Evolutionary conservation across 768 basidiomycete species (phyloP).

Genomic region (Kondoa subrosea): DNA sequence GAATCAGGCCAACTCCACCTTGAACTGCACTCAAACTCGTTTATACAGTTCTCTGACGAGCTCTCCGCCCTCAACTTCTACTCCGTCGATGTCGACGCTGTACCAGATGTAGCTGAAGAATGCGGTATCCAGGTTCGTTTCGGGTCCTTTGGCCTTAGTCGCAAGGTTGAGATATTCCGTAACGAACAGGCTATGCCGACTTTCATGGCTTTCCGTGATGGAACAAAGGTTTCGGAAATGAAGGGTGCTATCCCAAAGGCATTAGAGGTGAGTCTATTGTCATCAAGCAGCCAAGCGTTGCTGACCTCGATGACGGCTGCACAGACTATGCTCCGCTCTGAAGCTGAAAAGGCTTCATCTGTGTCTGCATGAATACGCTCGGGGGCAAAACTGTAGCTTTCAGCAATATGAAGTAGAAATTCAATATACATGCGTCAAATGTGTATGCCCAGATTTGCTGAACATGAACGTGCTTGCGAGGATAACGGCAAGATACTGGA

Average conservation of each 20-base stretch:
- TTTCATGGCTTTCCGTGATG: background rate
- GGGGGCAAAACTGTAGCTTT: no score
- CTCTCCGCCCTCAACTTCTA: slow-evolving; percentile 42
- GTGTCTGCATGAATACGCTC: no score
- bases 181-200: slow-evolving; percentile 3
- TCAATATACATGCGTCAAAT: no score
- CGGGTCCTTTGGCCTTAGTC: background rate
- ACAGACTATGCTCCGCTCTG: slow-evolving; percentile 1
- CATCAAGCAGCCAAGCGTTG: background rate
- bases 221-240: background rate
- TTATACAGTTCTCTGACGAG: slow-evolving; percentile 32
- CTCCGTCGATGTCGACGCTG: slow-evolving; percentile 57
- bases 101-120: slow-evolving; percentile 35
- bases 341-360: background rate
- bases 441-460: no score
- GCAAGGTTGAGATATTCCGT: background rate
- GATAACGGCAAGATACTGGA: no score
- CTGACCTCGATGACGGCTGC: background rate
- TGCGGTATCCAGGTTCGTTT: slow-evolving; percentile 37
- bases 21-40: background rate
- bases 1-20: background rate
- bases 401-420: no score
- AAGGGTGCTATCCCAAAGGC: slow-evolving; percentile 4
- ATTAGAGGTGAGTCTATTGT: background rate
- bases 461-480: no score